phyloP scores from a whole-genome alignment of 1,284 basidiomycete genomes.

The Phlebopus sp. region DNA sequence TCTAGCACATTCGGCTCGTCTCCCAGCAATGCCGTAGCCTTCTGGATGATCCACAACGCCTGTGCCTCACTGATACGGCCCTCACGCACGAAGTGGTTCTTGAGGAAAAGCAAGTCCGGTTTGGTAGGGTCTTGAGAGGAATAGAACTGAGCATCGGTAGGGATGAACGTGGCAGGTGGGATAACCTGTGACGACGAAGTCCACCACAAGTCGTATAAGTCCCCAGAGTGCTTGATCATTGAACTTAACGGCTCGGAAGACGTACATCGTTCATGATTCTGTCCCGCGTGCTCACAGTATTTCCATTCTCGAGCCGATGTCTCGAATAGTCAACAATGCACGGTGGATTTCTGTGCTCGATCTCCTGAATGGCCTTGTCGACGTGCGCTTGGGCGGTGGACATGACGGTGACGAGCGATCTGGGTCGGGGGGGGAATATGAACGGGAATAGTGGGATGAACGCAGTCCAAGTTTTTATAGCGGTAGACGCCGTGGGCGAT shows the following conservation, averaged over 20 bases:
- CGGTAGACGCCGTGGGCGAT: not conserved
- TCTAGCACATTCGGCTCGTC: slow-evolving; percentile 83
- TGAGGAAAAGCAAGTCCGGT: slow-evolving; percentile 82
- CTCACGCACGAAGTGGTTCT: slow-evolving; percentile 89
- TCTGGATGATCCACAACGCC: slow-evolving; percentile 81
- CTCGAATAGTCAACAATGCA: slow-evolving; percentile 7
- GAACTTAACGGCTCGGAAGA: not conserved
- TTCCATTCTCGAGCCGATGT: slow-evolving; percentile 7
- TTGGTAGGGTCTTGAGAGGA: slow-evolving; percentile 11
- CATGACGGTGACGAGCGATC: slow-evolving; percentile 8
- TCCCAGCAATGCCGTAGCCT: slow-evolving; percentile 71
- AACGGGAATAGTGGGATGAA: slow-evolving; percentile 9
- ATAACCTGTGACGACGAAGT: slow-evolving; percentile 22
- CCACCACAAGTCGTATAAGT: too few relatives aligned
- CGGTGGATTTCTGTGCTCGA: slow-evolving; percentile 5
- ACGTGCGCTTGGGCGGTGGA: slow-evolving; percentile 3
- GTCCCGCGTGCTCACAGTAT: slow-evolving; percentile 6
- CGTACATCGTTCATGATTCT: slow-evolving; percentile 8
- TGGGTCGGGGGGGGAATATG: not conserved
- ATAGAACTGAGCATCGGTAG: slow-evolving; percentile 38
- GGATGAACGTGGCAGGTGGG: slow-evolving; percentile 30
- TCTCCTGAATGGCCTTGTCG: slow-evolving; percentile 12
- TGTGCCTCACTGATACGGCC: slow-evolving; percentile 83
- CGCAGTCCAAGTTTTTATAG: slow-evolving; percentile 4
- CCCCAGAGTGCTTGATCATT: too few relatives aligned